Percentiles rank a stretch among this genome's conserved stretches.
These are phyloP conservation scores for Ceratocystis diversiconidia DNA, from an alignment of 2,329 filamentous ascomycete genomes.

Conservation along the genomic window DNA sequence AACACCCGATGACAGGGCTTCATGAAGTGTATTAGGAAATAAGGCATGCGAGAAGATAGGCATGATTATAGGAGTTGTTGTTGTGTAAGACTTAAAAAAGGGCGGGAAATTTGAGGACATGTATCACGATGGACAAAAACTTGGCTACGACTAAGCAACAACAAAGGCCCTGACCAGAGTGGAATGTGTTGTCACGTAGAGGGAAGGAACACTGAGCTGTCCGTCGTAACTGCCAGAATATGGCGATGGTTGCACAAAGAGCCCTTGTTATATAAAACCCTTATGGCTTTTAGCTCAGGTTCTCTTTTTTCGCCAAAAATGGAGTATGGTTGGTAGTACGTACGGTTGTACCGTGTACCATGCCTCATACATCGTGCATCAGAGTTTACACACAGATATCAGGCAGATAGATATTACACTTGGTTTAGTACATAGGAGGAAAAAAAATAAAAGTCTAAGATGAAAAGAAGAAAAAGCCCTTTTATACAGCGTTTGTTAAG, in stretches of 20 bases:
- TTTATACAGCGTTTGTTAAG: conserved; percentile 15
- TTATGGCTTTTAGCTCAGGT: neutral
- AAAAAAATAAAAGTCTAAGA: conserved; percentile 14
- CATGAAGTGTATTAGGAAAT: neutral
- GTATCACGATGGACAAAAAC: neutral
- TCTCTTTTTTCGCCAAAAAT: neutral
- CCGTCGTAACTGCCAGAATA: neutral
- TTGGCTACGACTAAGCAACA: neutral
- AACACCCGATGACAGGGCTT: neutral
- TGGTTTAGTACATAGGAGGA: conserved; percentile 6
- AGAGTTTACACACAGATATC: too few species aligned
- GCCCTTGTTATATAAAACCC: neutral
- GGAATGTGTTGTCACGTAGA: neutral
- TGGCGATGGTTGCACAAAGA: neutral
- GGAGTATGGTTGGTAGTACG: too few species aligned
- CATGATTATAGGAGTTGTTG: neutral
- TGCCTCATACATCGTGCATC: too few species aligned
- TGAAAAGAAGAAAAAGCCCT: conserved; percentile 10
- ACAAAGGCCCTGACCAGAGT: neutral
- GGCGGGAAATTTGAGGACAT: neutral
- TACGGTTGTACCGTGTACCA: too few species aligned
- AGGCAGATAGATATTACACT: neutral
- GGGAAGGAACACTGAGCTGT: neutral
- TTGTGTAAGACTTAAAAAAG: neutral
- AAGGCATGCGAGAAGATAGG: neutral